These are phyloP conservation scores for Sugiyamaella floridensis DNA, from an alignment of 805 yeast species.

Conservation along the genomic window DNA sequence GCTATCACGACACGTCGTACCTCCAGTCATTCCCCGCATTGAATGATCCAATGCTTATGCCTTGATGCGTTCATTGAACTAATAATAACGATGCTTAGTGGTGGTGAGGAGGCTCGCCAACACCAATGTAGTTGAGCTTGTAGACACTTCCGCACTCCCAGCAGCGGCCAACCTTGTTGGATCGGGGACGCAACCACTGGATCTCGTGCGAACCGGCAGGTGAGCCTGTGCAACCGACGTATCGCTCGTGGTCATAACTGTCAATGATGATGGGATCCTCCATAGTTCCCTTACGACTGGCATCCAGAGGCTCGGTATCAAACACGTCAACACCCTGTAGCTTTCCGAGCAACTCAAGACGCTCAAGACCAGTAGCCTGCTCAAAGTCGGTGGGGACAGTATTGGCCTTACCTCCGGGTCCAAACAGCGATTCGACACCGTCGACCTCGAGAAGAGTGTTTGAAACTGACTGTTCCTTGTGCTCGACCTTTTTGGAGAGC, in stretches of 20 bases:
- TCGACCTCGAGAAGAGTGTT: conserved; percentile 65
- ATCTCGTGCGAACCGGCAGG: conserved; percentile 89
- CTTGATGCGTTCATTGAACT: not conserved
- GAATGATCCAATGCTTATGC: not conserved
- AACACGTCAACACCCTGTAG: conserved; percentile 87
- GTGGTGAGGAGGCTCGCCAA: conserved; percentile 33
- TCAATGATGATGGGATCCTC: conserved; percentile 84
- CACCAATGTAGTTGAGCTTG: conserved; percentile 82
- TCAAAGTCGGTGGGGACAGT: conserved; percentile 88
- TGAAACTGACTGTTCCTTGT: conserved; percentile 44
- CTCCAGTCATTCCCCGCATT: no score
- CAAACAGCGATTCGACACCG: conserved; percentile 70
- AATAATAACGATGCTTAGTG: not conserved
- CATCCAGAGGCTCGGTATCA: conserved; percentile 80
- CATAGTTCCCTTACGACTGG: conserved; percentile 86
- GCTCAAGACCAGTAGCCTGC: conserved; percentile 97
- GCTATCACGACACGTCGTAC: no score
- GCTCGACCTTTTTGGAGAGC: conserved; percentile 34
- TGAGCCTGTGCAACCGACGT: conserved; percentile 94
- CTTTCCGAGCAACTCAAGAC: conserved; percentile 90
- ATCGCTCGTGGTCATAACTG: conserved; percentile 86
- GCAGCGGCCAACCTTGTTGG: conserved; percentile 82
- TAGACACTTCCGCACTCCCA: conserved; percentile 98
- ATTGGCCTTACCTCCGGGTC: conserved; percentile 82
- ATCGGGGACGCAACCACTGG: conserved; percentile 87